These are phyloP conservation scores for Pulveroboletus sp. DNA, from an alignment of 768 basidiomycete genomes.

Conservation along the genomic window DNA sequence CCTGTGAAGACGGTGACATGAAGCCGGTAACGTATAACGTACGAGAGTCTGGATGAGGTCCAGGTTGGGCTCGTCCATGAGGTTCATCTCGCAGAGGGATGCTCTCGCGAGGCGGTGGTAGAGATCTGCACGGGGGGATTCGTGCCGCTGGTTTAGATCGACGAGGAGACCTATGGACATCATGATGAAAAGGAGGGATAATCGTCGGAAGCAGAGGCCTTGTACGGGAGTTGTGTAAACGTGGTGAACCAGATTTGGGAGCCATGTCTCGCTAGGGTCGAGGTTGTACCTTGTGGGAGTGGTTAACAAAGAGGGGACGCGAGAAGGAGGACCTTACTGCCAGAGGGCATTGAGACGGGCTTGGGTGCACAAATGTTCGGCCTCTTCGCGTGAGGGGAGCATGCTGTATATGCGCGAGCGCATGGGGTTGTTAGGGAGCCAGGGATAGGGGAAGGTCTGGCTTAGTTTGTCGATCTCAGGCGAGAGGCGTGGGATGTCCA, in stretches of 20 bases:
- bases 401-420: conserved; percentile 59
- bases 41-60: conserved; percentile 68
- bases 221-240: conserved; percentile 58
- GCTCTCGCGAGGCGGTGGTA: conserved; percentile 66
- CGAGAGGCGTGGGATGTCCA: conserved; percentile 21
- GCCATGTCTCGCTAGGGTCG: conserved; percentile 64
- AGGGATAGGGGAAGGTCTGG: conserved; percentile 65
- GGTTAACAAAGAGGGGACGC: neutral
- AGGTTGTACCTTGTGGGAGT: conserved; percentile 51
- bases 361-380: conserved; percentile 55
- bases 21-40: conserved; percentile 16
- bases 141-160: conserved; percentile 52
- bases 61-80: conserved; percentile 72
- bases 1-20: conserved; percentile 29
- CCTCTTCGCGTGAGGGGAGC: conserved; percentile 56
- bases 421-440: conserved; percentile 58
- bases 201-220: conserved; percentile 58
- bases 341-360: conserved; percentile 65
- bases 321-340: conserved; percentile 48
- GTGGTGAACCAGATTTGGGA: conserved; percentile 64
- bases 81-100: conserved; percentile 65
- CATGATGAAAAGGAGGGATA: conserved; percentile 66
- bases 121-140: conserved; percentile 54
- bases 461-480: conserved; percentile 46
- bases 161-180: conserved; percentile 69